Evolutionary conservation across 1,284 basidiomycete species (phyloP).

Genomic region (Melampsora medusae): DNA sequence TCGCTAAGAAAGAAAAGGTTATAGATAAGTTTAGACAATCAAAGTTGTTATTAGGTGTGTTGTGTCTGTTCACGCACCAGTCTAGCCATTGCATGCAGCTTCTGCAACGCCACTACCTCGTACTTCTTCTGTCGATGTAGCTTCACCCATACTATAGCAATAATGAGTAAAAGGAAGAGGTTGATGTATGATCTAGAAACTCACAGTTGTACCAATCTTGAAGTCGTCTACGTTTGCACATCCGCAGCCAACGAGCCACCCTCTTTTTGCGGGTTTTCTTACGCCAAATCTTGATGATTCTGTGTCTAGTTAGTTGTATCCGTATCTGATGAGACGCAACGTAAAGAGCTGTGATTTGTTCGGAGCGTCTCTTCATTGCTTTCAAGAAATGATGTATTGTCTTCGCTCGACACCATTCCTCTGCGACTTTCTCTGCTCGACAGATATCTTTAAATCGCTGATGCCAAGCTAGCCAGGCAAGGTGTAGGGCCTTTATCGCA

Average conservation of each 20-base stretch:
- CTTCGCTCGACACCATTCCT: neutral
- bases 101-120: slow-evolving; percentile 1
- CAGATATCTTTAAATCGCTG: neutral
- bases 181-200: neutral
- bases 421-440: neutral
- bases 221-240: neutral
- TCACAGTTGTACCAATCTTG: slow-evolving; percentile 8
- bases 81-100: slow-evolving; percentile 1
- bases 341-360: neutral
- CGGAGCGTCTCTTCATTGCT: neutral
- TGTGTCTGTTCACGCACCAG: neutral
- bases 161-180: no score
- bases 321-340: slow-evolving; percentile 4
- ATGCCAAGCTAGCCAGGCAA: slow-evolving; percentile 6
- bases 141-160: slow-evolving; percentile 9
- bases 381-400: neutral
- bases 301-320: slow-evolving; percentile 6
- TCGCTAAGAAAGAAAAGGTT: neutral
- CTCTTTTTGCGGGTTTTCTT: slow-evolving; percentile 16
- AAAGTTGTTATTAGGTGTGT: no score
- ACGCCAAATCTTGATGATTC: slow-evolving; percentile 9
- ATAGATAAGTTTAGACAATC: no score
- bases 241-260: slow-evolving; percentile 4
- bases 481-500: neutral
- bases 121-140: neutral